phyloP scores from a whole-genome alignment of 495 filamentous ascomycete genomes.

The Tetracladium marchalianum region DNA sequence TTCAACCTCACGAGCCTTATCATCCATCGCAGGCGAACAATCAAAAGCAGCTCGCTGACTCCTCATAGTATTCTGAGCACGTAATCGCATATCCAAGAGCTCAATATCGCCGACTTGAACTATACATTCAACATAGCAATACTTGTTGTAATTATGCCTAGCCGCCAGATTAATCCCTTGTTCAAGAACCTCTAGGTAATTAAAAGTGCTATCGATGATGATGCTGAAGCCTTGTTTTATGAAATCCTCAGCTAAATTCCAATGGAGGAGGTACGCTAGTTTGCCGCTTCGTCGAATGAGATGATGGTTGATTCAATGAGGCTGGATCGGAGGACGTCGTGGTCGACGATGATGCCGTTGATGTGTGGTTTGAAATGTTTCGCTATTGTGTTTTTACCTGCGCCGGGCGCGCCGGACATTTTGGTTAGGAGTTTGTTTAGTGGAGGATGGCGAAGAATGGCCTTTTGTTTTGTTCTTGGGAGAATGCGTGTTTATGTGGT shows the following conservation, averaged over 20 bases:
- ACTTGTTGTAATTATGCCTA: slow-evolving; percentile 8
- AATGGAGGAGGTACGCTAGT: slow-evolving; percentile 16
- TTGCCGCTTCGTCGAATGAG: slow-evolving; percentile 16
- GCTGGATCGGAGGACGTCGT: slow-evolving; percentile 9
- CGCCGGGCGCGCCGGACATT: slow-evolving; percentile 16
- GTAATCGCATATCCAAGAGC: slow-evolving; percentile 18
- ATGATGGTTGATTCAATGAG: slow-evolving; percentile 4
- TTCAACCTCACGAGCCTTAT: too few species aligned
- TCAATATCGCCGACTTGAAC: slow-evolving; percentile 19
- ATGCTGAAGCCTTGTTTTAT: slow-evolving; percentile 18
- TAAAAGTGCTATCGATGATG: slow-evolving; percentile 23
- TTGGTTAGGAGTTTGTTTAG: slow-evolving; percentile 4
- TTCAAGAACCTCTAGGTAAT: slow-evolving; percentile 15
- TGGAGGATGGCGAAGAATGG: neutral
- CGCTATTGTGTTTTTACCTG: slow-evolving; percentile 12
- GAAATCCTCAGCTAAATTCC: slow-evolving; percentile 16
- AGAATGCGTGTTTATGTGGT: too few species aligned
- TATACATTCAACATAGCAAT: slow-evolving; percentile 24
- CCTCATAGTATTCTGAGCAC: slow-evolving; percentile 4
- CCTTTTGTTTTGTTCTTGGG: too few species aligned
- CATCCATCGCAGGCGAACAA: too few species aligned
- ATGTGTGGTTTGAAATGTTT: slow-evolving; percentile 3
- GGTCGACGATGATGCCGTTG: slow-evolving; percentile 9
- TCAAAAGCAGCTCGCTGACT: slow-evolving; percentile 14
- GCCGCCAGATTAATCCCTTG: slow-evolving; percentile 12